Base-by-base conservation (phyloP, 1,284 basidiomycete genomes). In the Cryptococcus jaspeensis region DNA sequence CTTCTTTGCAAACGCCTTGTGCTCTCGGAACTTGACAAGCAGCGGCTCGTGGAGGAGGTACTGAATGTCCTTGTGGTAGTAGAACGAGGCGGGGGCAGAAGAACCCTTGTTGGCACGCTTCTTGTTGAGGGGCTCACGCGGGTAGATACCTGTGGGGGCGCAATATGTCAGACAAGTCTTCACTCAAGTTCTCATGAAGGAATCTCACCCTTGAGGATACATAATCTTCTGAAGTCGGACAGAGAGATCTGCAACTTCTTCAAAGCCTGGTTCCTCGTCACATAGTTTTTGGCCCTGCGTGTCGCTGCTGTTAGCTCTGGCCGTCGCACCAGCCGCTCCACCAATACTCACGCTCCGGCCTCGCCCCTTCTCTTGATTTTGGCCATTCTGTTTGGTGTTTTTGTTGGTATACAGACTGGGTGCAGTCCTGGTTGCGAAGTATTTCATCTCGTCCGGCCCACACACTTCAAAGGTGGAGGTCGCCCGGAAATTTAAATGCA, bases 1-100 rank as follows among this genome's bases (percentile, higher is more conserved):
- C 78, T 97, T 97, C 81, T 98, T 99, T 1, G 96, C 95, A 68
- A 99, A 99, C 0, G 93, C 87, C 78, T 99, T 99, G 82, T 99
- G 95, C 75, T 99, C 93, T 70, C 96, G 84, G 58, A 99, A 83
- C 74, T 93, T 96, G 74, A 85, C 86, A n/a, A 99, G 82, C 5
- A 99, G 88, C 1, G 96, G 96, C 78, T 99, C 96, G 73, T 99
- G 96, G 16, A 92, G 88, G 48, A 99, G 86, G 78, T 95, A 99
- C 55, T 91, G 90, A 66, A 99, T 96, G 74, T 99, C 96, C 80
- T 99, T 99, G 52, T 92, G 83, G 78, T 98, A 98, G 81, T 99
- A 99, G 80, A 99, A 99, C 5, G 94, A 91, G 1, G 94, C 93
- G 2, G 95, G 93, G 0, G 92, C 94, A 40, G 93, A 92, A 5